Evolutionary conservation across 805 yeast species (phyloP).

Genomic region (Candida loeiensis): DNA sequence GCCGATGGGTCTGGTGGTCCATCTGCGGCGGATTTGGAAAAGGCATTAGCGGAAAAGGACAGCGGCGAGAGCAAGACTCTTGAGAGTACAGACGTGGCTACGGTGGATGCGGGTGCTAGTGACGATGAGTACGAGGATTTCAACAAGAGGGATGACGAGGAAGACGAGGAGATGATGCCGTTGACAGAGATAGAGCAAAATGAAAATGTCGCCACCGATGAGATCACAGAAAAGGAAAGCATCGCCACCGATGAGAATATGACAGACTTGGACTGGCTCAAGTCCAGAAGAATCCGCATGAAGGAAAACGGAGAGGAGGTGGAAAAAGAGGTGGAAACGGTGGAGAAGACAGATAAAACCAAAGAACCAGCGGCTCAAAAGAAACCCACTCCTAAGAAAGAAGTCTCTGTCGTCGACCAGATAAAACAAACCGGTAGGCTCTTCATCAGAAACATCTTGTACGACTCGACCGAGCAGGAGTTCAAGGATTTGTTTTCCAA

Average conservation of each 20-base stretch:
- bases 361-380: neutral
- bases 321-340: conserved; percentile 4
- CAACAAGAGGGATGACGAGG: conserved; percentile 25
- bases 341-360: conserved; percentile 12
- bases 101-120: conserved; percentile 42
- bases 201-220: conserved; percentile 1
- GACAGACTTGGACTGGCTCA: conserved; percentile 86
- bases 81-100: conserved; percentile 30
- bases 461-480: conserved; percentile 76
- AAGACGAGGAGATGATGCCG: conserved; percentile 46
- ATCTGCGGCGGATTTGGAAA: conserved; percentile 40
- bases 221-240: conserved; percentile 16
- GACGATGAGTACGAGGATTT: conserved; percentile 55
- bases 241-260: conserved; percentile 49
- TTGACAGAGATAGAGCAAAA: conserved; percentile 16
- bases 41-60: conserved; percentile 33
- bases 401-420: conserved; percentile 40
- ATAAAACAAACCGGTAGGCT: conserved; percentile 73
- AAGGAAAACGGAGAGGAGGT: conserved; percentile 23
- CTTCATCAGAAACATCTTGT: conserved; percentile 82
- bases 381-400: conserved; percentile 5
- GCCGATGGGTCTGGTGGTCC: conserved; percentile 48
- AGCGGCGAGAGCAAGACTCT: conserved; percentile 9
- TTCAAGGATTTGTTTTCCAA: conserved; percentile 58
- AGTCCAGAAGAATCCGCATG: conserved; percentile 69